Percentiles rank a stretch among this genome's conserved stretches.
phyloP scores from a whole-genome alignment of 345 rosid species.

The rapeseed (Brassica napus) region DNA sequence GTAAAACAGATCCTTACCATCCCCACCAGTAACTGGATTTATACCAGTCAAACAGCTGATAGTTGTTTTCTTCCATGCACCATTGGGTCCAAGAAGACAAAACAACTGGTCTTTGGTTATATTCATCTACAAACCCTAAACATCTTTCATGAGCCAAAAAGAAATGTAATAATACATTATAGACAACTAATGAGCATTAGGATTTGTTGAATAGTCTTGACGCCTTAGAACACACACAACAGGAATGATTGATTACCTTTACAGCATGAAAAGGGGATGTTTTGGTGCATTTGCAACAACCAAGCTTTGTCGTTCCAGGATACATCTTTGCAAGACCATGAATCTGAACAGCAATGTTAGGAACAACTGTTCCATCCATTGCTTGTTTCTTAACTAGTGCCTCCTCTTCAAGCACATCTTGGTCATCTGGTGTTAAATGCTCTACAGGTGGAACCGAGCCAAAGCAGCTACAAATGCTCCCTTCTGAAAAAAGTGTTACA shows the following conservation, averaged over 20 bases:
- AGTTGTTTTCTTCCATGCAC: constrained; percentile 90
- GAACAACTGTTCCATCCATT: constrained; percentile 48
- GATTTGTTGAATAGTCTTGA: not conserved
- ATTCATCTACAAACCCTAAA: constrained; percentile 83
- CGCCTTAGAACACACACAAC: not conserved
- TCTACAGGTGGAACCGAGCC: constrained; percentile 61
- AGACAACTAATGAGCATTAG: not conserved
- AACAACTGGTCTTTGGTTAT: constrained; percentile 77
- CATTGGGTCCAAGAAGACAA: constrained; percentile 95
- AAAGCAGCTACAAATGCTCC: constrained; percentile 69
- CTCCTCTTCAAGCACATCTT: constrained; percentile 89
- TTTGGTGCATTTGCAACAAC: constrained; percentile 70
- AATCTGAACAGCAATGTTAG: constrained; percentile 75
- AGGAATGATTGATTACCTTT: constrained; percentile 46
- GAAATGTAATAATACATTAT: too few relatives aligned
- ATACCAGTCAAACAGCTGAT: constrained; percentile 82
- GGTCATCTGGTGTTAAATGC: constrained; percentile 58
- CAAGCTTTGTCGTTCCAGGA: constrained; percentile 56
- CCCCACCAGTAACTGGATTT: constrained; percentile 74
- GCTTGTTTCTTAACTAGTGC: constrained; percentile 55
- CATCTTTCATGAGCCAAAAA: not conserved
- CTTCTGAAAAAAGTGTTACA: constrained; percentile 49
- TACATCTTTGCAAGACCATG: constrained; percentile 74
- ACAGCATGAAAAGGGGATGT: constrained; percentile 81
- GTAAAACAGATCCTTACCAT: constrained; percentile 50